Evolutionary conservation across 305 asterid species (phyloP), one percentile per base, ranked within the genome.

Genomic region (Solanum hybrid): DNA sequence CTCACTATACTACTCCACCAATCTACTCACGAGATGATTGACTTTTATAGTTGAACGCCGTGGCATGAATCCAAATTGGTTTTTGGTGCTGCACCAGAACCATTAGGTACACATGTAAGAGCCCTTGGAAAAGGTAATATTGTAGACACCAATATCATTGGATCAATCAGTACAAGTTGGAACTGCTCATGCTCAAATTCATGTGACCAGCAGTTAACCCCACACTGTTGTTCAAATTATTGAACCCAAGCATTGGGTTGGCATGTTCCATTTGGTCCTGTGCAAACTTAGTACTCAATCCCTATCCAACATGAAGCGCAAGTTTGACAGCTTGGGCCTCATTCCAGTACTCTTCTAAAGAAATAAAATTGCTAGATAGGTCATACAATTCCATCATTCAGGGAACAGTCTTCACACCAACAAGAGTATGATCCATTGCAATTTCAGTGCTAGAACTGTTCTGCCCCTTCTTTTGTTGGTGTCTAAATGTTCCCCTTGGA

Each of bases 21-120:
- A 68, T 24, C 31, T 68, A n/a, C 31, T 68, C 76, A 10, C 7
- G 76, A 10, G 76, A 68, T 68, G 76, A 68, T 61, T 68, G 15
- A n/a, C 31, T 68, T 68, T 24, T 68, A n/a, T 68, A 68, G 31
- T 4, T 68, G 76, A 4, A 24, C 2, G 7, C 15, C 4, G 3
- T 68, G 76, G 31, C 76, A 68, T 10, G 76, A 68, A 10, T 24
- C 13, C 76, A 68, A 68, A 68, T 68, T 68, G 31, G 31, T n/a
- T 68, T 7, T 24, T n/a, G 7, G 76, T 68, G 96, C 93, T 61
- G 98, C 98, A 77, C 98, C 98, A 73, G 96, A 92, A 77, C 97
- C 98, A 93, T 95, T 96, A 26, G 98, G 98, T 91, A 97, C 94
- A 93, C 98, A 95, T 10, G 99, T 93, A 87, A 97, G 95, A 92